Evolutionary conservation across 176 grass and related monocot species (phyloP).

Genomic region (Echinochloa phyllopogon): DNA sequence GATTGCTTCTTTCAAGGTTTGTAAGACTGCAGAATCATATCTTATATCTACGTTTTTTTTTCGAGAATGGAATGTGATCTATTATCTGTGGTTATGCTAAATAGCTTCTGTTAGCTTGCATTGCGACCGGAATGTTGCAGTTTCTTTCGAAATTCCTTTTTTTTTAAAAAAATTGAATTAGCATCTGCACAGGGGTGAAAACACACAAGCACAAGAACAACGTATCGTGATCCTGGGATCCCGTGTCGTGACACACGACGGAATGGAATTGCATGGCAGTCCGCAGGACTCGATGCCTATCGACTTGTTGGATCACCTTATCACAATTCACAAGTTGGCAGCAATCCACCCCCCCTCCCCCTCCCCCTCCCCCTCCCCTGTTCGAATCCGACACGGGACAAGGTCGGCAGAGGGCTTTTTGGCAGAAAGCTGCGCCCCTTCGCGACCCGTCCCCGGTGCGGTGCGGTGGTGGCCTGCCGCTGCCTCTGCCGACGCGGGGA

Average conservation of each 20-base stretch:
- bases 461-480: conserved; percentile 25
- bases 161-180: neutral
- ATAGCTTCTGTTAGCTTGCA: neutral
- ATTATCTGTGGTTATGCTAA: neutral
- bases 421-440: conserved; percentile 45
- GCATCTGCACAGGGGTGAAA: neutral
- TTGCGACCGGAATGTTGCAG: neutral
- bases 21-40: neutral
- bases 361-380: neutral
- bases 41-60: neutral
- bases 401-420: conserved; percentile 48
- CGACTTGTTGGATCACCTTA: conserved; percentile 10
- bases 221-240: neutral
- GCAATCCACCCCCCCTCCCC: neutral
- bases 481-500: neutral
- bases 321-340: conserved; percentile 20
- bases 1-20: neutral
- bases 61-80: neutral
- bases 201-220: neutral
- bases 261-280: conserved; percentile 3
- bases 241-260: neutral
- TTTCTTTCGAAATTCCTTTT: too few relatives aligned
- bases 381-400: conserved; percentile 19
- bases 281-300: conserved; percentile 3
- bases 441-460: conserved; percentile 4